These are phyloP conservation scores for Daedaleopsis sinensis DNA, from an alignment of 768 basidiomycete species.

Conservation along the genomic window DNA sequence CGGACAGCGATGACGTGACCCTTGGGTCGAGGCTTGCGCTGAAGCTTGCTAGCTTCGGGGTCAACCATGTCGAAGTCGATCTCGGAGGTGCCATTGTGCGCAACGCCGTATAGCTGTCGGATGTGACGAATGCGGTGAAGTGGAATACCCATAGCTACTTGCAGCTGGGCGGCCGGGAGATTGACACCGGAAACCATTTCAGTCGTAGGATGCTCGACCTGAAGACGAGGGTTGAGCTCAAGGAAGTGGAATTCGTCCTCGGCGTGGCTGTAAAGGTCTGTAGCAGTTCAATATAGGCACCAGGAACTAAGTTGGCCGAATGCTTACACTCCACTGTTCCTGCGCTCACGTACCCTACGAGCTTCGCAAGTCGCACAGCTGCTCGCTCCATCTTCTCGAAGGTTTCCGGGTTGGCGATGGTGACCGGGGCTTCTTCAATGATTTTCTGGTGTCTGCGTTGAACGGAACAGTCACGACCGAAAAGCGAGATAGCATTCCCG, in stretches of 20 bases:
- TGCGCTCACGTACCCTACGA: constrained; percentile 98
- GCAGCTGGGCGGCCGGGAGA: constrained; percentile 95
- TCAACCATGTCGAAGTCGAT: constrained; percentile 97
- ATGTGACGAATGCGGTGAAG: constrained; percentile 96
- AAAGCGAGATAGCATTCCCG: constrained; percentile 97
- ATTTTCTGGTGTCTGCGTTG: constrained; percentile 99
- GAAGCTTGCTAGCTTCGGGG: constrained; percentile 84
- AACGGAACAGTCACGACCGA: constrained; percentile 99
- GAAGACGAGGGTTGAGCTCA: constrained; percentile 98
- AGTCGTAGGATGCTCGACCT: constrained; percentile 99
- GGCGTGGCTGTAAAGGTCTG: constrained; percentile 92
- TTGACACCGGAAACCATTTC: constrained; percentile 99
- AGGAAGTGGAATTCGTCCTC: constrained; percentile 98
- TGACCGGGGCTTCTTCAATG: constrained; percentile 99
- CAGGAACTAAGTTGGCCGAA: constrained; percentile 25
- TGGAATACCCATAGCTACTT: constrained; percentile 97
- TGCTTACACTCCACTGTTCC: constrained; percentile 93
- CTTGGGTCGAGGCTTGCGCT: constrained; percentile 95
- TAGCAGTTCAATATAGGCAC: not conserved
- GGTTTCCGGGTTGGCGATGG: constrained; percentile 88
- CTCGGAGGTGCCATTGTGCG: constrained; percentile 83
- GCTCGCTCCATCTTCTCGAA: constrained; percentile 99
- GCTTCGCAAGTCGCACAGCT: constrained; percentile 97
- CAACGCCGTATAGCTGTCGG: constrained; percentile 92
- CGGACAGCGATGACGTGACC: constrained; percentile 99